Base-by-base conservation (phyloP, 2,329 filamentous ascomycete species). In the Hymenoscyphus occultus region DNA sequence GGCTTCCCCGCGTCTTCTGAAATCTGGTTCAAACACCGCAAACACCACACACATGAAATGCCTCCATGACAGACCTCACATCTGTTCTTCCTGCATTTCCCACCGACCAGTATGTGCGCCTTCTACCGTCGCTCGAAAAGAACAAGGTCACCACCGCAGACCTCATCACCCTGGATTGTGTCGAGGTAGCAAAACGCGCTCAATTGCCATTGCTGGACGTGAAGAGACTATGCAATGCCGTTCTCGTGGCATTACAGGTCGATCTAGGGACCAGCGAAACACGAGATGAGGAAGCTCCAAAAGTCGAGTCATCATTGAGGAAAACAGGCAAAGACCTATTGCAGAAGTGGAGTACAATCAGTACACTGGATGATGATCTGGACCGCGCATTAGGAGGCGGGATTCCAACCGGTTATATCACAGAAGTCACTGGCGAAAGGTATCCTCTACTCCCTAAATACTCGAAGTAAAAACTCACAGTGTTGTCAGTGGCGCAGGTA, bases 391-490 rank as follows among this genome's bases (percentile, higher is more conserved):
- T 98, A 48, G 86, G 85, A 66, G 94, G 93, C 59, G 95, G 95
- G 22, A 84, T 98, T 63, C 90, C 90, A 1, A 84, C 88, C 2
- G 91, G 93, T 58, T 90, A 90, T 77, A 82, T 99, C 73, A 93
- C 92, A 7, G 95, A 99, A 77, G 84, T 99, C 67, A 90, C 92
- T 1, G 95, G 95, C 65, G 95, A 98, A 80, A 96, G 92, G 88
- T 88, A 76, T 51, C 68, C 3, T 59, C 19, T 40, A 56, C 28
- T 9, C 61, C 39, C 51, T 14, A 56, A n/a, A 6, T 4, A 16
- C 69, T 63, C 63, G n/a, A 35, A 56, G 68, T 71, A 64, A 73
- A 54, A 39, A 45, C 54, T 54, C 64, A 51, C n/a, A 28, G 7
- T 28, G 2, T 28, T 28, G 2, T 12, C 39, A 90, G 88, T 74